Percentiles rank a stretch among this genome's conserved stretches.
phyloP scores from a whole-genome alignment of 805 yeast genomes.

The Candida lessepsii region DNA sequence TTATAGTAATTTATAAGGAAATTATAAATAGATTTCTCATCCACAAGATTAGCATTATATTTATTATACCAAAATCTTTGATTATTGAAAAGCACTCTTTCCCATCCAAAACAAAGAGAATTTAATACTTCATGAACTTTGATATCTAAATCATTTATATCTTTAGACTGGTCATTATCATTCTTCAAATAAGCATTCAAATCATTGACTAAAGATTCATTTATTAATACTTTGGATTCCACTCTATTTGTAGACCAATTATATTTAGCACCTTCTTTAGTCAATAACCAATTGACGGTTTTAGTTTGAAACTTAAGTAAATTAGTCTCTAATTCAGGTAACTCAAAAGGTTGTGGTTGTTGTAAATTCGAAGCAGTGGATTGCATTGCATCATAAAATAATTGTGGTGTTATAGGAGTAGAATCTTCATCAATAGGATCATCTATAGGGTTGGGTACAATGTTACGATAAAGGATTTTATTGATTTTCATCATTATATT shows the following conservation, averaged over 20 bases:
- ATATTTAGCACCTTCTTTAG: constrained; percentile 46
- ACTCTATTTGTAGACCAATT: constrained; percentile 25
- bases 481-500: constrained; percentile 18
- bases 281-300: constrained; percentile 56
- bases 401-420: constrained; percentile 29
- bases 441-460: constrained; percentile 10
- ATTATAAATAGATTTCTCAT: constrained; percentile 27
- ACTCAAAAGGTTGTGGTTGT: constrained; percentile 22
- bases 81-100: constrained; percentile 15
- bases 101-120: constrained; percentile 55
- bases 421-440: constrained; percentile 5
- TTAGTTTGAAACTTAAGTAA: constrained; percentile 52
- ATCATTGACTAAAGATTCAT: constrained; percentile 7
- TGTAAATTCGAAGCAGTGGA: constrained; percentile 34
- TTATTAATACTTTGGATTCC: constrained; percentile 17
- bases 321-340: constrained; percentile 44
- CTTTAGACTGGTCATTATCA: no score
- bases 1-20: constrained; percentile 28
- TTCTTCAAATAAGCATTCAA: no score
- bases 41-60: constrained; percentile 48
- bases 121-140: constrained; percentile 34
- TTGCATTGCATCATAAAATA: constrained; percentile 52
- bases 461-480: constrained; percentile 1
- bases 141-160: constrained; percentile 14
- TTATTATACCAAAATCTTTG: constrained; percentile 46